Percentiles rank a stretch among this genome's conserved stretches.
Evolutionary conservation across 2,329 filamentous ascomycete genomes (phyloP).

Genomic region (Aspergillus hiratsukae): DNA sequence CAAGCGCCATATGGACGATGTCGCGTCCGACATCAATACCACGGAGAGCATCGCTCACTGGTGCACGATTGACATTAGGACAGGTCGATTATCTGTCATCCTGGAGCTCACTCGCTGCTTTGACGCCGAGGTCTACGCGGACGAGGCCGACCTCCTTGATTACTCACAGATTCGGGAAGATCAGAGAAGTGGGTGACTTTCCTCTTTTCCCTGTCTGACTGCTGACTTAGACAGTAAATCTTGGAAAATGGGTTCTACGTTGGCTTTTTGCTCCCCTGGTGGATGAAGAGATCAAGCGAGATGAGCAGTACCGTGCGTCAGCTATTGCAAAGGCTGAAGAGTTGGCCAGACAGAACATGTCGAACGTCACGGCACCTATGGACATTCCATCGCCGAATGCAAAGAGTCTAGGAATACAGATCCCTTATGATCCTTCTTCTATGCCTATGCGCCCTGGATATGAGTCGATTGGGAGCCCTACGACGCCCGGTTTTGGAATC

Average conservation of each 20-base stretch:
- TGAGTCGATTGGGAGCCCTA: conserved; percentile 56
- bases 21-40: conserved; percentile 81
- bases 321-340: conserved; percentile 62
- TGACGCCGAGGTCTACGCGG: conserved; percentile 94
- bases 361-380: conserved; percentile 59
- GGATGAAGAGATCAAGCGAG: conserved; percentile 81
- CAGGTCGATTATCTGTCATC: conserved; percentile 83
- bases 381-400: conserved; percentile 44
- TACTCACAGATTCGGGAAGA: conserved; percentile 83
- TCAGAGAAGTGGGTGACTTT: conserved; percentile 67
- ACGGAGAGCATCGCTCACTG: conserved; percentile 87
- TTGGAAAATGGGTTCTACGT: conserved; percentile 92
- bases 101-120: conserved; percentile 95
- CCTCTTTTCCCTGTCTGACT: not conserved
- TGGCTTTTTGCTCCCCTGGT: conserved; percentile 88
- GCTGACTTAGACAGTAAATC: conserved; percentile 62
- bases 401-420: conserved; percentile 25
- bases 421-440: conserved; percentile 29
- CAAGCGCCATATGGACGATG: conserved; percentile 88
- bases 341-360: conserved; percentile 51
- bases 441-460: conserved; percentile 60
- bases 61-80: conserved; percentile 93
- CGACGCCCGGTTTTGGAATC: conserved; percentile 73
- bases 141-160: conserved; percentile 72
- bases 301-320: conserved; percentile 66